phyloP scores from a whole-genome alignment of 208 protist genomes.

The Acanthamoeba healyi region DNA sequence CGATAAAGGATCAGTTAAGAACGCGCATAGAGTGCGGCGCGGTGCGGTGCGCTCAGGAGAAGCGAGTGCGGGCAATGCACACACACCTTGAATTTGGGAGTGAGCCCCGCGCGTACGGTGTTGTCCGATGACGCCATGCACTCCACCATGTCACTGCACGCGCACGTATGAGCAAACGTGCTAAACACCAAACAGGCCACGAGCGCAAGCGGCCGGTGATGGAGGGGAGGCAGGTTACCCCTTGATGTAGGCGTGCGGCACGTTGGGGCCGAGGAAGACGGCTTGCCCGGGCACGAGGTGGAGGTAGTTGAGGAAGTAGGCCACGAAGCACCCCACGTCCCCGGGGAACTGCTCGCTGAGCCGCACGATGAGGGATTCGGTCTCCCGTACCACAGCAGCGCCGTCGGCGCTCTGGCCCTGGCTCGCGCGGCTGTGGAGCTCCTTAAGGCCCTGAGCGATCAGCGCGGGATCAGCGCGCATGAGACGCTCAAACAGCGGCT shows the following conservation, averaged over 20 bases:
- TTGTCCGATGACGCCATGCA: constrained; percentile 98
- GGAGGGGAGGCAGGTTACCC: constrained; percentile 54
- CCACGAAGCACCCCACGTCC: constrained; percentile 98
- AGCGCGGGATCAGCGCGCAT: constrained; percentile 74
- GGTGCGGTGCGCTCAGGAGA: background rate
- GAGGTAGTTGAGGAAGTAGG: constrained; percentile 98
- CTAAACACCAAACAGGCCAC: background rate
- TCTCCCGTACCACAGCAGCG: background rate
- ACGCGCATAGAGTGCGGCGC: background rate
- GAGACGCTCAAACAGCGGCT: constrained; percentile 67
- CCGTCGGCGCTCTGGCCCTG: background rate
- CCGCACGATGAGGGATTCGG: constrained; percentile 89
- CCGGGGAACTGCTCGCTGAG: constrained; percentile 95
- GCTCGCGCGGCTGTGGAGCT: constrained; percentile 50
- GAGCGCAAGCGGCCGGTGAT: background rate
- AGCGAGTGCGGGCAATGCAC: no score
- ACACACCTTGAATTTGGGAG: constrained; percentile 96
- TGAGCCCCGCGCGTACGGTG: constrained; percentile 97
- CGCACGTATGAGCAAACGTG: background rate
- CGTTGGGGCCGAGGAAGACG: constrained; percentile 97
- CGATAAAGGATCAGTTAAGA: background rate
- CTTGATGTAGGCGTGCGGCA: constrained; percentile 97
- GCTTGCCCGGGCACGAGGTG: constrained; percentile 95
- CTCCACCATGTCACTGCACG: constrained; percentile 94
- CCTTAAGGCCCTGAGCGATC: constrained; percentile 53